phyloP scores from a whole-genome alignment of 2,329 filamentous ascomycete genomes.

The Teratosphaeria destructans region DNA sequence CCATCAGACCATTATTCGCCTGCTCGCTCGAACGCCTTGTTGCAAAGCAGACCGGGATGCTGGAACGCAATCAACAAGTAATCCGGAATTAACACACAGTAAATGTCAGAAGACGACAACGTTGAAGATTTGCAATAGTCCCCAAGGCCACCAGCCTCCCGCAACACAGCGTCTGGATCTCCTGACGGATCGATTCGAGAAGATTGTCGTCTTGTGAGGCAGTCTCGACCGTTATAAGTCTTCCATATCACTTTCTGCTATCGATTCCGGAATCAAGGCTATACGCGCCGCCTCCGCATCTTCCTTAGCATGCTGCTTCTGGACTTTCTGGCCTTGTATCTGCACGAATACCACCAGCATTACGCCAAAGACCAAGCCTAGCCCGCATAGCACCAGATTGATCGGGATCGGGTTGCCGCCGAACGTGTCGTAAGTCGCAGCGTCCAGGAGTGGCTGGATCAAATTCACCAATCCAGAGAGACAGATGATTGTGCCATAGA shows the following conservation, averaged over 20 bases:
- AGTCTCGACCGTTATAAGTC: not conserved
- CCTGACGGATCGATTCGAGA: not conserved
- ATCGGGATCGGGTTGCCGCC: constrained; percentile 64
- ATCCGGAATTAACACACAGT: not conserved
- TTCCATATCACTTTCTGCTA: constrained; percentile 13
- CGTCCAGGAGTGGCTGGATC: constrained; percentile 67
- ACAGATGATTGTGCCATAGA: constrained; percentile 83
- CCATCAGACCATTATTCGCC: not conserved
- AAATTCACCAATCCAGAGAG: constrained; percentile 75
- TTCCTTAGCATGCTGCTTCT: constrained; percentile 25
- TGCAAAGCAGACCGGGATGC: not conserved
- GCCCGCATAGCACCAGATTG: constrained; percentile 55
- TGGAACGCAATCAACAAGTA: not conserved
- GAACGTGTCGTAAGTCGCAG: constrained; percentile 63
- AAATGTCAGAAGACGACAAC: not conserved
- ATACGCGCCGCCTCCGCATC: constrained; percentile 28
- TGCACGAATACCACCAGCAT: constrained; percentile 58
- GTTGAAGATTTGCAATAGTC: not conserved
- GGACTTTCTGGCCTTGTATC: constrained; percentile 29
- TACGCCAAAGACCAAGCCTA: constrained; percentile 54
- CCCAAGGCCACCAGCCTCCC: not conserved
- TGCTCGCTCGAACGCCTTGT: not conserved
- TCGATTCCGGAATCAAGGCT: constrained; percentile 22
- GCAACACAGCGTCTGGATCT: not conserved
- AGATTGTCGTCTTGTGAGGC: not conserved